phyloP scores from a whole-genome alignment of 1,284 basidiomycete species.

The Ustilago esculenta region DNA sequence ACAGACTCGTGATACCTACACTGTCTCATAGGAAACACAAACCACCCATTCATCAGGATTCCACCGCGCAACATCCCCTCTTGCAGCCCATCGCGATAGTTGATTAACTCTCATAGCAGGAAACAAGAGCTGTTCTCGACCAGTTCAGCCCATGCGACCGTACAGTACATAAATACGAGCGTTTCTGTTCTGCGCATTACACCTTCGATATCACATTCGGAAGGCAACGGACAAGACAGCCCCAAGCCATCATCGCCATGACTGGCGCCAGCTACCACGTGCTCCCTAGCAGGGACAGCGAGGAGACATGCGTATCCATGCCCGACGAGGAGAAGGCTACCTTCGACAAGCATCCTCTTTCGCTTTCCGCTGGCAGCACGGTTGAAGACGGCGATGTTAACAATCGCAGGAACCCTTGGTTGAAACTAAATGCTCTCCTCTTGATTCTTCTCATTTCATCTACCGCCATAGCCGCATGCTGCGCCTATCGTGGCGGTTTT shows the following conservation, averaged over 20 bases:
- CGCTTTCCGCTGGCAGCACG: background rate
- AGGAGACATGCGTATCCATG: slow-evolving; percentile 29
- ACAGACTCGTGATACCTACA: too few relatives aligned
- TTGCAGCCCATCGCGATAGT: too few relatives aligned
- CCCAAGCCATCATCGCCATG: slow-evolving; percentile 8
- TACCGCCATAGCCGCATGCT: slow-evolving; percentile 16
- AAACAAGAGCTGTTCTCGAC: too few relatives aligned
- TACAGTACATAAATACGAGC: too few relatives aligned
- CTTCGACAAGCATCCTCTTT: slow-evolving; percentile 2
- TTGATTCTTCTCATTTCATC: slow-evolving; percentile 18
- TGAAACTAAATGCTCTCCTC: slow-evolving; percentile 22
- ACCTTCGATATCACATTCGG: too few relatives aligned
- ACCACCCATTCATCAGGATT: too few relatives aligned
- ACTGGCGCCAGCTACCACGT: slow-evolving; percentile 34
- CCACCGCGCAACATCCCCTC: too few relatives aligned
- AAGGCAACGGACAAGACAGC: too few relatives aligned
- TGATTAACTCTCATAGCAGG: too few relatives aligned
- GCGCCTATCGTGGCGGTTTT: slow-evolving; percentile 11
- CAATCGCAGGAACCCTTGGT: slow-evolving; percentile 3
- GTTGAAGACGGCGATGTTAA: background rate
- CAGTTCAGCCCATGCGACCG: too few relatives aligned
- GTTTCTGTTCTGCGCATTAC: too few relatives aligned
- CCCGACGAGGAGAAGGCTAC: slow-evolving; percentile 3
- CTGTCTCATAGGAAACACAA: too few relatives aligned
- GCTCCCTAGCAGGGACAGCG: slow-evolving; percentile 32